Evolutionary conservation across 2,329 filamentous ascomycete species (phyloP).

Genomic region (Pleomassaria siparia): DNA sequence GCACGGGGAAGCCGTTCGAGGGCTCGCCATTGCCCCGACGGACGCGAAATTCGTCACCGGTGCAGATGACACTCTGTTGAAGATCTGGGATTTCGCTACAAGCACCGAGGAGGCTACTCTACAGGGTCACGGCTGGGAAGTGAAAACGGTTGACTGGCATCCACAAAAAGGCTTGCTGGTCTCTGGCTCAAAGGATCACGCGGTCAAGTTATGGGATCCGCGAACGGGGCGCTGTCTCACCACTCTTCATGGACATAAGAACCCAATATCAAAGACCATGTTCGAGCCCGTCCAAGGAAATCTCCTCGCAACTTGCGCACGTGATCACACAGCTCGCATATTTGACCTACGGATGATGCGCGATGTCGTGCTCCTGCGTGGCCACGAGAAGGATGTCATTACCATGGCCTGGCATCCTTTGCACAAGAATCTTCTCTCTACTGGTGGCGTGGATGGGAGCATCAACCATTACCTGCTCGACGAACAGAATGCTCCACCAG

Average conservation of each 20-base stretch:
- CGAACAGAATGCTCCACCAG: conserved; percentile 82
- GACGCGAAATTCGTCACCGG: conserved; percentile 96
- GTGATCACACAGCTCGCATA: conserved; percentile 88
- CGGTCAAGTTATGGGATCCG: conserved; percentile 99
- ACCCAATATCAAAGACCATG: conserved; percentile 87
- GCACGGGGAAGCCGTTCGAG: conserved; percentile 85
- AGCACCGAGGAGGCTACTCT: conserved; percentile 81
- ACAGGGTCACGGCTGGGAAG: conserved; percentile 96
- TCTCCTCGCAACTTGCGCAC: conserved; percentile 86
- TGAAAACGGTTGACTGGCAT: conserved; percentile 97
- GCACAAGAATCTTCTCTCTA: conserved; percentile 84
- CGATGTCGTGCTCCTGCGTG: conserved; percentile 88
- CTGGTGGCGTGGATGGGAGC: conserved; percentile 85
- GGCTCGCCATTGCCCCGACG: conserved; percentile 89
- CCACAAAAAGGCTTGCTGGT: conserved; percentile 91
- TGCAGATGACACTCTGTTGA: conserved; percentile 88
- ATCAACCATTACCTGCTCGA: conserved; percentile 95
- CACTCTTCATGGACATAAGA: conserved; percentile 95
- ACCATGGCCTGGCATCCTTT: conserved; percentile 92
- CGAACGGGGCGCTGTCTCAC: conserved; percentile 85
- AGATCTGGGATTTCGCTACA: conserved; percentile 94
- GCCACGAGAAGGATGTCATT: conserved; percentile 94
- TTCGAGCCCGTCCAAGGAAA: conserved; percentile 85
- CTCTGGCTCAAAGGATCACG: conserved; percentile 95
- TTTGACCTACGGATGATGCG: conserved; percentile 99